phyloP scores from a whole-genome alignment of 2,329 filamentous ascomycete species.

The Colletotrichum viniferum region DNA sequence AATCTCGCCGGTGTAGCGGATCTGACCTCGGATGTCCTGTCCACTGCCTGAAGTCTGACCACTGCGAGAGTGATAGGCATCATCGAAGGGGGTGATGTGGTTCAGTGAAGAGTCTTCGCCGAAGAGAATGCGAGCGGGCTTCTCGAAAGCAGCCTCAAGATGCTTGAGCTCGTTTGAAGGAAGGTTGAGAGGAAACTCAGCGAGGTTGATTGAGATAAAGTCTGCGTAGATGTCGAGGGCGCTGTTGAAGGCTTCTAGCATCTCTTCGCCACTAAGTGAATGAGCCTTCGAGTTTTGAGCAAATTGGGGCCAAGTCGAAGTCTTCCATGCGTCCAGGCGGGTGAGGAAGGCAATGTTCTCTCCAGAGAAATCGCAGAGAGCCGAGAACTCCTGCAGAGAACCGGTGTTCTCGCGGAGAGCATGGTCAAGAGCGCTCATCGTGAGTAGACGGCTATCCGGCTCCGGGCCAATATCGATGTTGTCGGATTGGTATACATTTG shows the following conservation, averaged over 20 bases:
- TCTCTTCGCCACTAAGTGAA: background rate
- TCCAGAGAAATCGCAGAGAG: constrained; percentile 59
- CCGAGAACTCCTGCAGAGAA: constrained; percentile 56
- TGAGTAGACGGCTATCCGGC: constrained; percentile 47
- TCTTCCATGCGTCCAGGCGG: constrained; percentile 50
- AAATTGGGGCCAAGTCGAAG: background rate
- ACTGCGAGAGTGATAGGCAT: background rate
- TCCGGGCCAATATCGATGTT: constrained; percentile 1
- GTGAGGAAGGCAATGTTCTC: constrained; percentile 63
- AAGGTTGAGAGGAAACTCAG: constrained; percentile 57
- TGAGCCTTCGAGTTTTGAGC: background rate
- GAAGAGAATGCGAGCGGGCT: constrained; percentile 38
- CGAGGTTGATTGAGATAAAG: constrained; percentile 50
- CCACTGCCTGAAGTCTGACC: background rate
- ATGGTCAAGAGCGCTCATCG: constrained; percentile 56
- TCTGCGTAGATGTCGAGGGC: constrained; percentile 54
- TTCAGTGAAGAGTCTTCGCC: constrained; percentile 17
- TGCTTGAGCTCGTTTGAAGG: constrained; percentile 44
- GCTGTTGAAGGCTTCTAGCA: constrained; percentile 40
- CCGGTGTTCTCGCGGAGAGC: constrained; percentile 49
- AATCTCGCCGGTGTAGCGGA: constrained; percentile 46
- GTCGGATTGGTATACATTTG: constrained; percentile 24
- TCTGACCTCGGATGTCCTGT: background rate
- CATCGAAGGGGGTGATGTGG: constrained; percentile 22
- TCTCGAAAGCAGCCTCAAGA: constrained; percentile 48